Base-by-base conservation (phyloP, 1,139 yeast genomes). In the Geotrichum carabidarum region DNA sequence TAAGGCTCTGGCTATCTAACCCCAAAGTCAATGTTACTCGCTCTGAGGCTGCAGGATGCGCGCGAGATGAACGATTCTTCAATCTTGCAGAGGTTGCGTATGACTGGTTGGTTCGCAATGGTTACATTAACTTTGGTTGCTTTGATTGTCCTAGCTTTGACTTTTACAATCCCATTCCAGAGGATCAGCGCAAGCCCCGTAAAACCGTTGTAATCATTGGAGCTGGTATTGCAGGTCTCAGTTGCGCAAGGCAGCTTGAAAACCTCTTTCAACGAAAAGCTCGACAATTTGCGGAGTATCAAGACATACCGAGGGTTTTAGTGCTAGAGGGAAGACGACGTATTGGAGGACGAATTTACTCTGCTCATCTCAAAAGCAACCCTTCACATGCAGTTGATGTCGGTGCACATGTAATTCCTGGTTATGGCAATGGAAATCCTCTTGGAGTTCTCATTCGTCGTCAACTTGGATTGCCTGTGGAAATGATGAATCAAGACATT, bases 41-140 rank as follows among this genome's bases (percentile, higher is more conserved):
- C 48, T 64, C 68, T 9, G 78, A 74, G 58, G 78, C 78, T 1
- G 75, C 74, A 0, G 77, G 78, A 1, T 73, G 77, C 57, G 74
- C 71, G 9, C 65, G 71, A 30, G 74, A 73, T 35, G 74, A 71
- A 37, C 66, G 75, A 8, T 73, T 64, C 58, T 73, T 69, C 53
- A 68, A 66, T 8, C 62, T 74, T 34, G 77, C 77, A 0, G 77
- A 71, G 54, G 72, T 72, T 32, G 76, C 77, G 2, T 74, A 67
- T 57, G 77, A 74, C 55, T 73, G 73, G 69, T 65, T 74, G 11
- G 69, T 71, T 14, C 69, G 78, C 3, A 63, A 69, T 54, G 78
- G 78, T 2, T 72, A 72, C 59, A 74, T 74, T 57, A 74, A 74
- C 58, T 74, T 66, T 60, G 78, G 78, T 6, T 74, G 76, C 56